A percentile compares a stretch with the other conserved stretches of the same genome.
Conservation (phyloP, 208 protist genomes). For the Vickermania spadyakhi region DNA sequence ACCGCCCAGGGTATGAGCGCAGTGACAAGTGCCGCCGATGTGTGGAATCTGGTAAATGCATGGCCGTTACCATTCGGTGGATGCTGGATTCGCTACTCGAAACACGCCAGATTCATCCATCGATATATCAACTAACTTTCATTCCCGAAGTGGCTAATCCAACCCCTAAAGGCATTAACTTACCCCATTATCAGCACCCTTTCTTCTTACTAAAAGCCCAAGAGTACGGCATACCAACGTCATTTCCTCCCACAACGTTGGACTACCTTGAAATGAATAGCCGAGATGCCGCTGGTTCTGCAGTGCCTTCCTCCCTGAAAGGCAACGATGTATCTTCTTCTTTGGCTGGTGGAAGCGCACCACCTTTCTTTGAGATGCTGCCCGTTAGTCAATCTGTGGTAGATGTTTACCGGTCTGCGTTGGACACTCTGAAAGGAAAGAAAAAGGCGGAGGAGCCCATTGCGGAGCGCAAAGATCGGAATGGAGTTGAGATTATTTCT, state of each 20-base stretch:
- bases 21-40: slow-evolving; percentile 80
- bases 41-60: slow-evolving; percentile 42
- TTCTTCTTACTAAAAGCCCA: slow-evolving; percentile 76
- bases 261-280: background rate
- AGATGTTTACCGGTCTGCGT: slow-evolving; percentile 47
- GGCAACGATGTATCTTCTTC: slow-evolving; percentile 15
- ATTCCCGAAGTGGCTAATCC: slow-evolving; percentile 71
- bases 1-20: slow-evolving; percentile 83
- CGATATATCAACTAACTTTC: slow-evolving; percentile 47
- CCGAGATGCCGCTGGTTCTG: slow-evolving; percentile 9
- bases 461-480: slow-evolving; percentile 15
- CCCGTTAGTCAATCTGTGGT: slow-evolving; percentile 52
- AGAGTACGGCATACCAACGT: slow-evolving; percentile 73
- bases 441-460: slow-evolving; percentile 38
- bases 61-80: slow-evolving; percentile 73
- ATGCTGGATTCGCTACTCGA: slow-evolving; percentile 85
- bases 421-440: slow-evolving; percentile 18
- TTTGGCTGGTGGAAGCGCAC: slow-evolving; percentile 8
- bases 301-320: slow-evolving; percentile 11
- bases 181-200: slow-evolving; percentile 83
- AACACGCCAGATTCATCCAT: slow-evolving; percentile 74
- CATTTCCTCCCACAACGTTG: slow-evolving; percentile 18
- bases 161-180: slow-evolving; percentile 38
- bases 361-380: slow-evolving; percentile 56
- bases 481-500: slow-evolving; percentile 49